phyloP scores from a whole-genome alignment of 148 eudicot species.

The Vaccinium corymbosum region DNA sequence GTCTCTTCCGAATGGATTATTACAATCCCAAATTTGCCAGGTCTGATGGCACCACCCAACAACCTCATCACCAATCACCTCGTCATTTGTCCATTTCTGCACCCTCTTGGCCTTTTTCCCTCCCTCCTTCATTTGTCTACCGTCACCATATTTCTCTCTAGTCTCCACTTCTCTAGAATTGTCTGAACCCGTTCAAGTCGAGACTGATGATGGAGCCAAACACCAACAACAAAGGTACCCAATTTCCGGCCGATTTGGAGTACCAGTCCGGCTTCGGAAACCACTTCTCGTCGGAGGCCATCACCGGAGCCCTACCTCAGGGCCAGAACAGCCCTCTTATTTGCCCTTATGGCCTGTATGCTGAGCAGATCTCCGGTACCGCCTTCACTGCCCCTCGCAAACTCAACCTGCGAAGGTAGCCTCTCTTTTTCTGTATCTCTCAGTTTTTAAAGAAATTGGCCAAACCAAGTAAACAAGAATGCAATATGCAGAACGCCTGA shows the following conservation, averaged over 20 bases:
- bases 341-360: slow-evolving; percentile 88
- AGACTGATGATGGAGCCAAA: slow-evolving; percentile 19
- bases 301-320: slow-evolving; percentile 74
- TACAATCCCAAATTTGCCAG: neutral
- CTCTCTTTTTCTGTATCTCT: too few species aligned
- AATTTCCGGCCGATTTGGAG: slow-evolving; percentile 37
- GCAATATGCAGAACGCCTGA: too few species aligned
- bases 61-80: neutral
- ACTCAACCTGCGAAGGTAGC: slow-evolving; percentile 69
- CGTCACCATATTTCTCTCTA: neutral
- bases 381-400: slow-evolving; percentile 93
- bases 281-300: slow-evolving; percentile 80
- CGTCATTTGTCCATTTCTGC: neutral
- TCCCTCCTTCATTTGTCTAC: neutral
- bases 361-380: slow-evolving; percentile 95
- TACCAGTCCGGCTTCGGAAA: slow-evolving; percentile 83
- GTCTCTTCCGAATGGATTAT: neutral
- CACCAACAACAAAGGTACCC: neutral
- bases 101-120: neutral
- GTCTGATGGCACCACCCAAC: neutral
- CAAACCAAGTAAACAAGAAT: too few species aligned
- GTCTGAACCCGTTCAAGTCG: neutral
- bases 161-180: neutral
- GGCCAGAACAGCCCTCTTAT: slow-evolving; percentile 81
- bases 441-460: too few species aligned